Percentiles rank a stretch among this genome's conserved stretches.
These are phyloP conservation scores for Leishmania arabica DNA, from an alignment of 208 protist genomes.

Conservation along the genomic window DNA sequence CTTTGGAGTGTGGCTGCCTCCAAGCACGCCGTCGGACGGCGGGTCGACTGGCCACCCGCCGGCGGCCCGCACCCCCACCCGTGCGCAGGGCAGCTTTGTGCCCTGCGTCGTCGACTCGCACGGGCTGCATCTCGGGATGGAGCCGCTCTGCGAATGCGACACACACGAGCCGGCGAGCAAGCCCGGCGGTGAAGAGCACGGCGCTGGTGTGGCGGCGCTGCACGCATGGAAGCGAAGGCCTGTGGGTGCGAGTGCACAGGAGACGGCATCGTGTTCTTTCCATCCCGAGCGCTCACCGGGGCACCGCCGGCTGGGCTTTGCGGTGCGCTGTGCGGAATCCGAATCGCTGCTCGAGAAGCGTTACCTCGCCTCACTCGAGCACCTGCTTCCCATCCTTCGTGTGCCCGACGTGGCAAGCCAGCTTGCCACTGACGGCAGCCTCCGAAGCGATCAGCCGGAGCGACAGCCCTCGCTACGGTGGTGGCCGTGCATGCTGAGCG, in stretches of 20 bases:
- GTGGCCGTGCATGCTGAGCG: conserved; percentile 21
- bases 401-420: neutral
- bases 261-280: neutral
- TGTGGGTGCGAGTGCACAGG: neutral
- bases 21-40: neutral
- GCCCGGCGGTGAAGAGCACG: neutral
- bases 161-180: neutral
- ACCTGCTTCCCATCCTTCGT: conserved; percentile 7
- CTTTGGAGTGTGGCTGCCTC: conserved; percentile 52
- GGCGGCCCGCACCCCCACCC: neutral
- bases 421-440: neutral
- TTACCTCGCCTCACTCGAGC: neutral
- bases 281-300: neutral
- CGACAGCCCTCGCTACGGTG: conserved; percentile 3
- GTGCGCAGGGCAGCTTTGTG: conserved; percentile 3
- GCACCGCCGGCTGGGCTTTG: conserved; percentile 10
- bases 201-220: neutral
- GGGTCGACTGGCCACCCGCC: neutral
- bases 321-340: conserved; percentile 4
- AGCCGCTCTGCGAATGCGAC: neutral
- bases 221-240: neutral
- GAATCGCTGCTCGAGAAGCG: conserved; percentile 10
- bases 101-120: conserved; percentile 13
- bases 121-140: conserved; percentile 13
- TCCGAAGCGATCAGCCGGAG: neutral